Evolutionary conservation across 2,329 filamentous ascomycete genomes (phyloP).

Genomic region (Nothomitra cinnamomea): DNA sequence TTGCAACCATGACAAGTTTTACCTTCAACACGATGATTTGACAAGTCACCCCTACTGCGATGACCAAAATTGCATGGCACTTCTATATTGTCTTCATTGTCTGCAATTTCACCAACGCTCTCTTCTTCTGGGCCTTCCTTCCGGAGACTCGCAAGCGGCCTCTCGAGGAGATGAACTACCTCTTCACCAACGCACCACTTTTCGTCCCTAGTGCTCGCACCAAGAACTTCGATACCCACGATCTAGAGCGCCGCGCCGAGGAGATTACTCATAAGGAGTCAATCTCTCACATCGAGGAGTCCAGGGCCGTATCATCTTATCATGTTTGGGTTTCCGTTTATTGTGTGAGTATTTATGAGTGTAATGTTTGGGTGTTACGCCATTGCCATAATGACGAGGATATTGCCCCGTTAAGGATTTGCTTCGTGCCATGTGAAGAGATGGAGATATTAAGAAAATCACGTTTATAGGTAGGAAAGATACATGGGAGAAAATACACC

Average conservation of each 20-base stretch:
- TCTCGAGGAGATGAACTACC: conserved; percentile 50
- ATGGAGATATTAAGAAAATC: too few species aligned
- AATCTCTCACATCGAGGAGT: background rate
- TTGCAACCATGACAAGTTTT: conserved; percentile 56
- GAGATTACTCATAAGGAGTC: conserved; percentile 37
- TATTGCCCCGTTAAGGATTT: too few species aligned
- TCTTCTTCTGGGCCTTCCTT: conserved; percentile 51
- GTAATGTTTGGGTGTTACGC: too few species aligned
- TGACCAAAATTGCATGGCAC: conserved; percentile 28
- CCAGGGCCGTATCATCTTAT: background rate
- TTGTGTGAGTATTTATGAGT: too few species aligned
- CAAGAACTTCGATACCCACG: conserved; percentile 33
- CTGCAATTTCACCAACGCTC: conserved; percentile 50
- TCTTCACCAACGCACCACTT: conserved; percentile 47
- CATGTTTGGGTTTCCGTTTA: too few species aligned
- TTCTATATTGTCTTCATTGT: conserved; percentile 42
- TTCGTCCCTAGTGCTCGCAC: conserved; percentile 42
- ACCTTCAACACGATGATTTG: conserved; percentile 66
- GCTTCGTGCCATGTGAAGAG: too few species aligned
- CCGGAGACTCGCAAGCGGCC: conserved; percentile 48
- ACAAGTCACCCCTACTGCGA: conserved; percentile 43
- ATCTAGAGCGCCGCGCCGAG: conserved; percentile 40
- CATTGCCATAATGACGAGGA: too few species aligned
- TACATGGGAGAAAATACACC: too few species aligned
- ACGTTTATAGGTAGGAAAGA: too few species aligned